phyloP scores from a whole-genome alignment of 768 basidiomycete species.

The Tulasnella sp. region DNA sequence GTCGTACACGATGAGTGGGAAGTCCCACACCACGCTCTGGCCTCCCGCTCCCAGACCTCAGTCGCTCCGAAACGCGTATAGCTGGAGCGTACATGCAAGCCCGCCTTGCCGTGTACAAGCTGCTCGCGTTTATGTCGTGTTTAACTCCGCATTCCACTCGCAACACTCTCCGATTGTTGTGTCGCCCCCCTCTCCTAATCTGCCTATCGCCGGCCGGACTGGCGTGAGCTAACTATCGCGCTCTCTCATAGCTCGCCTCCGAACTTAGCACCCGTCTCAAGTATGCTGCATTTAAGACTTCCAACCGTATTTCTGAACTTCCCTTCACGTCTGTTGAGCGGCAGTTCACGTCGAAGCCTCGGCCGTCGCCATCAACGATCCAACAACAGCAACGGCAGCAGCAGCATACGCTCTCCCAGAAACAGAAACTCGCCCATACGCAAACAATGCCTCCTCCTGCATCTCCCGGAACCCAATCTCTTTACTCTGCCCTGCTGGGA shows the following conservation, averaged over 20 bases:
- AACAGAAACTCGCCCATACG: constrained; percentile 24
- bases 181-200: not conserved
- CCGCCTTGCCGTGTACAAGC: not conserved
- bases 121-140: constrained; percentile 11
- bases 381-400: constrained; percentile 14
- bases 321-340: constrained; percentile 61
- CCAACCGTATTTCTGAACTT: constrained; percentile 58
- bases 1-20: not conserved
- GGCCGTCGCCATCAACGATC: constrained; percentile 8
- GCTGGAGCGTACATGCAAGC: not conserved
- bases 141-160: not conserved
- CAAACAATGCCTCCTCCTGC: constrained; percentile 24
- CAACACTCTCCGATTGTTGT: not conserved
- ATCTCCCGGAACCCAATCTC: constrained; percentile 11
- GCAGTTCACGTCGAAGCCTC: constrained; percentile 10
- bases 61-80: not conserved
- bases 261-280: constrained; percentile 71
- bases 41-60: not conserved
- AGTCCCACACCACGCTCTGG: constrained; percentile 1
- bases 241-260: constrained; percentile 57
- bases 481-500: constrained; percentile 22
- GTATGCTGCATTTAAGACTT: constrained; percentile 78
- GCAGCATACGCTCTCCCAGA: not conserved
- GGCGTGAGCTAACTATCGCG: not conserved
- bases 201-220: constrained; percentile 10